Evolutionary conservation across 305 asterid genomes (phyloP).

Genomic region (Petunia hybrid): DNA sequence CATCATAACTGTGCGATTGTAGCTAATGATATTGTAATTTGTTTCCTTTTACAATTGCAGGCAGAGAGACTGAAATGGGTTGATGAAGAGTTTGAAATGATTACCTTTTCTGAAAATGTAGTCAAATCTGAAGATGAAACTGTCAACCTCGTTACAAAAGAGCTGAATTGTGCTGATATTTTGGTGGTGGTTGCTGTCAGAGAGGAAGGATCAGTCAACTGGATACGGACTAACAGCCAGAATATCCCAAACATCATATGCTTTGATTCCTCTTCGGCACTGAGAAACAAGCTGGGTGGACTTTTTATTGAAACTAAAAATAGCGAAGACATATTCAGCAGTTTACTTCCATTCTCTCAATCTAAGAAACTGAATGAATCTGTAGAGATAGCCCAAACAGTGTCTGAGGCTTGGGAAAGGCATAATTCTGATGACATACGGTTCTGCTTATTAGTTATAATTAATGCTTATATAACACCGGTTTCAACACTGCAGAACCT

Average conservation of each 20-base stretch:
- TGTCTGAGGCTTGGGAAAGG: conserved; percentile 82
- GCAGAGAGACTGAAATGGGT: conserved; percentile 84
- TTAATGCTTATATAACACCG: conserved; percentile 80
- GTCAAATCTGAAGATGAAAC: conserved; percentile 41
- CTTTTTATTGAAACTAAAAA: conserved; percentile 46
- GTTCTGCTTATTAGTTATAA: conserved; percentile 78
- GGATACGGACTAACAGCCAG: conserved; percentile 57
- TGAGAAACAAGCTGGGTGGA: conserved; percentile 76
- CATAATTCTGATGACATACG: conserved; percentile 82
- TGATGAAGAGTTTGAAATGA: conserved; percentile 81
- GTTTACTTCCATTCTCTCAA: conserved; percentile 53
- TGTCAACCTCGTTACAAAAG: conserved; percentile 40
- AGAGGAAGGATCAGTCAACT: conserved; percentile 63
- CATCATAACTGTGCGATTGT: background rate
- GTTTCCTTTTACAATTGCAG: conserved; percentile 40
- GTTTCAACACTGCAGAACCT: conserved; percentile 73
- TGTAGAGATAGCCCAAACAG: conserved; percentile 55
- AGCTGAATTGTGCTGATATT: conserved; percentile 56
- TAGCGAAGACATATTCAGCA: conserved; percentile 51
- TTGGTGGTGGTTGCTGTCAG: conserved; percentile 65
- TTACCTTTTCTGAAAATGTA: conserved; percentile 60
- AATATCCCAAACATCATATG: conserved; percentile 60
- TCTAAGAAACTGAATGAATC: conserved; percentile 57
- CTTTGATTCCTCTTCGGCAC: conserved; percentile 75
- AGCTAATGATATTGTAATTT: conserved; percentile 12